phyloP scores from a whole-genome alignment of 2,329 filamentous ascomycete genomes.

The Aspergillus sp. region DNA sequence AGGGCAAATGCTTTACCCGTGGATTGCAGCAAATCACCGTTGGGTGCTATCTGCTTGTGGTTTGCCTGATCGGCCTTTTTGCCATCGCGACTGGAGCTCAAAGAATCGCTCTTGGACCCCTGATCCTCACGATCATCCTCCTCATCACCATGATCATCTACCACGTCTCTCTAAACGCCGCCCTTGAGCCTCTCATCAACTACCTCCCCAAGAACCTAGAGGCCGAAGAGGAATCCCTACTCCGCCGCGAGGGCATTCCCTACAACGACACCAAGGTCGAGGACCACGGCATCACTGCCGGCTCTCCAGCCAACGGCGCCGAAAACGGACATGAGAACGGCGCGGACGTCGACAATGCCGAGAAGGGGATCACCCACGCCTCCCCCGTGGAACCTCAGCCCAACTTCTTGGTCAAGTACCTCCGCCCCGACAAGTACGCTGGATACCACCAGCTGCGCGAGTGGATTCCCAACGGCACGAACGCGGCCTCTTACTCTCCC shows the following conservation, averaged over 20 bases:
- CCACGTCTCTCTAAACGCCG: slow-evolving; percentile 69
- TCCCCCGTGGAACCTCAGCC: slow-evolving; percentile 30
- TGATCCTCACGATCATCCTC: slow-evolving; percentile 74
- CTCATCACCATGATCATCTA: slow-evolving; percentile 74
- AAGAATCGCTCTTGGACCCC: slow-evolving; percentile 62
- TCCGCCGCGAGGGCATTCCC: slow-evolving; percentile 29
- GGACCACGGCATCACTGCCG: slow-evolving; percentile 17
- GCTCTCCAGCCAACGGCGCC: background rate
- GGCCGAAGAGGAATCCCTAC: slow-evolving; percentile 54
- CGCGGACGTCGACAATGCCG: slow-evolving; percentile 33
- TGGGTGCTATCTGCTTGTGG: slow-evolving; percentile 77
- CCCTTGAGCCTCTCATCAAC: slow-evolving; percentile 72
- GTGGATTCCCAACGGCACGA: slow-evolving; percentile 62
- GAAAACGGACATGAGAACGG: background rate
- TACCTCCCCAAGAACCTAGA: slow-evolving; percentile 76
- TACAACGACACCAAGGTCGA: slow-evolving; percentile 16
- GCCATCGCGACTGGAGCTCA: slow-evolving; percentile 66
- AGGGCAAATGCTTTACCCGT: slow-evolving; percentile 83
- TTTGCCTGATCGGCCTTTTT: slow-evolving; percentile 84
- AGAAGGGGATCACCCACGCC: slow-evolving; percentile 34
- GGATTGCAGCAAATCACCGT: slow-evolving; percentile 82
- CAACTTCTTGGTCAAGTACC: slow-evolving; percentile 53
- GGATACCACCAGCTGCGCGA: slow-evolving; percentile 71
- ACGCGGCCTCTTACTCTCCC: slow-evolving; percentile 59
- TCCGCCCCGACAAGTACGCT: slow-evolving; percentile 75